Evolutionary conservation across 306 rosid species (phyloP), one percentile per base, ranked within the genome.

Genomic region (Abrus precatorius): DNA sequence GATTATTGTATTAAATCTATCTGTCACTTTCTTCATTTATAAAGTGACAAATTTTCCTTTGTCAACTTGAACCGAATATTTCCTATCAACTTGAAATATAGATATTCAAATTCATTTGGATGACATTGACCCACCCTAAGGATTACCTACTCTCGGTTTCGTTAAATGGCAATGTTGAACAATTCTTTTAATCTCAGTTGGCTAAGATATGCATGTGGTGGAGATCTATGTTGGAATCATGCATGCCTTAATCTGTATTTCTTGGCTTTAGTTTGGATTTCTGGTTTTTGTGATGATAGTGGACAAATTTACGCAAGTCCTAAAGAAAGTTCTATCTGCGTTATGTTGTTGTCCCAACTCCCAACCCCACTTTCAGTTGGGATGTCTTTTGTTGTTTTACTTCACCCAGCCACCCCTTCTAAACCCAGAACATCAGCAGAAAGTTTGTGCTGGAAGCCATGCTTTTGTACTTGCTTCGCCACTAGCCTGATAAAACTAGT

Each of bases 111-210:
- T 68, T 65, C 13, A 54, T 45, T 49, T 68, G 33, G 10, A 59
- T 41, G 57, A 43, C 57, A 50, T 60, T 68, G 44, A 36, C 36
- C 56, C 76, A 34, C 70, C 76, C 54, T 13, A 28, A 71, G 65
- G 62, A 44, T 64, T 36, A 82, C 54, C 5, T 4, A 44, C 10
- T 45, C 38, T 48, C 7, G 10, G 14, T 44, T 33, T 47, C 9
- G 14, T 64, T 50, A n/a, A 9, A 30, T 27, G 7, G 34, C 32
- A 74, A 56, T 0, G 4, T 59, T 45, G 33, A 66, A 65, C 38
- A 5, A 40, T 28, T 77, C 32, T 9, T 9, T n/a, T 34, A 8
- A 67, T 43, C n/a, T 71, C 36, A 69, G 79, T 44, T 44, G 59
- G 45, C 69, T 12, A 12, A 75, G 59, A 74, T 75, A 30, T 29